Percentiles rank a stretch among this genome's conserved stretches.
phyloP scores from a whole-genome alignment of 768 basidiomycete genomes.

The Auriscalpium orientale region DNA sequence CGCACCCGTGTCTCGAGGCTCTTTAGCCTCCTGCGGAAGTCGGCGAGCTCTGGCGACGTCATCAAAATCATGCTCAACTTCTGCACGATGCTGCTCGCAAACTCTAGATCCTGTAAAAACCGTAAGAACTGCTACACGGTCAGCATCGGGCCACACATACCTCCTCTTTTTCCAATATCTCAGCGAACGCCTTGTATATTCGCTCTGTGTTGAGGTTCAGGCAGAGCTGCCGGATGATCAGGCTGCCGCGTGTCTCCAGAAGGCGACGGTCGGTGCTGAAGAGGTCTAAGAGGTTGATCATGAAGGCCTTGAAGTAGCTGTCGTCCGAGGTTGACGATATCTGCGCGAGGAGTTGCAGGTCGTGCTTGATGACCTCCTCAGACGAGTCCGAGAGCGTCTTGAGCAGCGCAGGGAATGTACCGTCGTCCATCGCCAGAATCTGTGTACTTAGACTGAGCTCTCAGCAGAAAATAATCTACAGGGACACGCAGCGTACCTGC shows the following conservation, averaged over 20 bases:
- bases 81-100: constrained; percentile 95
- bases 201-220: constrained; percentile 90
- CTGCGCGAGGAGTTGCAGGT: constrained; percentile 91
- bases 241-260: constrained; percentile 84
- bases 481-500: constrained; percentile 46
- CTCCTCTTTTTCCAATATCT: constrained; percentile 97
- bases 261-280: constrained; percentile 92
- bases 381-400: constrained; percentile 96
- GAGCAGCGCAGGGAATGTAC: constrained; percentile 90
- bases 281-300: constrained; percentile 89
- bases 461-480: not conserved
- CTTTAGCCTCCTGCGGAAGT: constrained; percentile 89
- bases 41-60: constrained; percentile 91
- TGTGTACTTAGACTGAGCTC: constrained; percentile 21
- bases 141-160: constrained; percentile 30
- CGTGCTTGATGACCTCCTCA: constrained; percentile 96
- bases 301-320: constrained; percentile 90
- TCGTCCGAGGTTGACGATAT: constrained; percentile 96
- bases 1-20: constrained; percentile 86
- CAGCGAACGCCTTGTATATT: constrained; percentile 93
- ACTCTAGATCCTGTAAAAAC: constrained; percentile 77
- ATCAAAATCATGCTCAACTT: constrained; percentile 95
- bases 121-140: not conserved
- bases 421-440: constrained; percentile 95
- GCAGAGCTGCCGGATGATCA: constrained; percentile 94